Evolutionary conservation across 2,329 filamentous ascomycete species (phyloP).

Genomic region (Sclerotinia subarctica): DNA sequence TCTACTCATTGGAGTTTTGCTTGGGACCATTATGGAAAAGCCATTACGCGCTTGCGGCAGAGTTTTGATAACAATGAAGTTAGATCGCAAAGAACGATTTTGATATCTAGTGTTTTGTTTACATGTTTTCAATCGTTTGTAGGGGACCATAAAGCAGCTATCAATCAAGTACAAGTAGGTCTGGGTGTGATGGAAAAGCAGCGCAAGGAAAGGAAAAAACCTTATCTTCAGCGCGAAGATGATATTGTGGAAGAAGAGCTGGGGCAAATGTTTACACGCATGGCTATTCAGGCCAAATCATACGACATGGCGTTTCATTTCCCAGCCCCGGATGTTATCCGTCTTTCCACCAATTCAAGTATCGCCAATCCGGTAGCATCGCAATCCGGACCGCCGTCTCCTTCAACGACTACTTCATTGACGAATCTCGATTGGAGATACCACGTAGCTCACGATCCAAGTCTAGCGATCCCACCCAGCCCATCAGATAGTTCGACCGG

Average conservation of each 20-base stretch:
- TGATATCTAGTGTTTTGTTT: constrained; percentile 64
- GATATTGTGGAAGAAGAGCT: constrained; percentile 48
- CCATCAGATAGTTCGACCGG: constrained; percentile 41
- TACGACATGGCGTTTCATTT: constrained; percentile 69
- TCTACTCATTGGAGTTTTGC: constrained; percentile 58
- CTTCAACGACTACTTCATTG: neutral
- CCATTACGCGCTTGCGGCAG: constrained; percentile 50
- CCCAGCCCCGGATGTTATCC: constrained; percentile 58
- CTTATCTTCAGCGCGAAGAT: constrained; percentile 25
- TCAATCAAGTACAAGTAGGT: constrained; percentile 58
- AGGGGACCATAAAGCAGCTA: constrained; percentile 60
- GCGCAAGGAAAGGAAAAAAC: constrained; percentile 45
- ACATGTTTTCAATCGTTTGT: constrained; percentile 68
- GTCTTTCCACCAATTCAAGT: constrained; percentile 42
- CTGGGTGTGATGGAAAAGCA: constrained; percentile 53
- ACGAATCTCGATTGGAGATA: constrained; percentile 11
- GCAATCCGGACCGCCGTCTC: constrained; percentile 7
- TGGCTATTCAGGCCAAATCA: constrained; percentile 63
- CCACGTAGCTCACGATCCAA: constrained; percentile 3
- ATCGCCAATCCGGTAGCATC: constrained; percentile 33
- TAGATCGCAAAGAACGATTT: constrained; percentile 49
- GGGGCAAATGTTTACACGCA: constrained; percentile 59
- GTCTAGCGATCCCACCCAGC: constrained; percentile 39
- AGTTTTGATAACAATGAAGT: constrained; percentile 44
- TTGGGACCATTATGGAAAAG: constrained; percentile 56